Percentiles rank a stretch among this genome's conserved stretches.
Evolutionary conservation across 768 basidiomycete genomes (phyloP).

Genomic region (Phaeotremella fagi): DNA sequence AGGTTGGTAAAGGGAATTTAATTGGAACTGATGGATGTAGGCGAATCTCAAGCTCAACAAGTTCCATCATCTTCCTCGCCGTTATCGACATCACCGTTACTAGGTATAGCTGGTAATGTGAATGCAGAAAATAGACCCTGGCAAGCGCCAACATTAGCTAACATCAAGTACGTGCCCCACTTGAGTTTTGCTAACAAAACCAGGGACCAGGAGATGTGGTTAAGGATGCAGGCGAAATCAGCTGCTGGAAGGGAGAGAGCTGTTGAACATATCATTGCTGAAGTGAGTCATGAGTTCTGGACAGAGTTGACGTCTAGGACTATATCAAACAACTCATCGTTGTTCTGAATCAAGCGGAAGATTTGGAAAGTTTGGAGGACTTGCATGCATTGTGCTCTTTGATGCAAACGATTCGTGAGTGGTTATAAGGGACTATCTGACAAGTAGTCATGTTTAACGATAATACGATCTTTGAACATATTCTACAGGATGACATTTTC

Average conservation of each 20-base stretch:
- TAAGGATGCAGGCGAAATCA: slow-evolving; percentile 59
- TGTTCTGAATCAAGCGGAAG: slow-evolving; percentile 82
- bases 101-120: slow-evolving; percentile 4
- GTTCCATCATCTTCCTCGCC: slow-evolving; percentile 34
- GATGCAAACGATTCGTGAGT: slow-evolving; percentile 89
- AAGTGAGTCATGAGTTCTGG: slow-evolving; percentile 56
- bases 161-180: slow-evolving; percentile 38
- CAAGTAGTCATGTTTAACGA: slow-evolving; percentile 87
- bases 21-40: neutral
- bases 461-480: slow-evolving; percentile 87
- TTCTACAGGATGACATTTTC: slow-evolving; percentile 87
- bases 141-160: slow-evolving; percentile 33
- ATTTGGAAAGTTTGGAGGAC: slow-evolving; percentile 83
- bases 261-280: slow-evolving; percentile 79
- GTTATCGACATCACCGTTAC: slow-evolving; percentile 22
- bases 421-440: neutral
- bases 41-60: slow-evolving; percentile 17
- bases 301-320: slow-evolving; percentile 54
- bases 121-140: slow-evolving; percentile 14
- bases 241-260: slow-evolving; percentile 71
- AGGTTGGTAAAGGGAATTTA: neutral
- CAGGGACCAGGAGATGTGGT: slow-evolving; percentile 36
- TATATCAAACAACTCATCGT: slow-evolving; percentile 82
- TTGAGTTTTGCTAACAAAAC: slow-evolving; percentile 6
- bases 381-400: slow-evolving; percentile 84